Evolutionary conservation across 768 basidiomycete species (phyloP), one percentile per base, ranked within the genome.

Genomic region (Tricholoma terreum): DNA sequence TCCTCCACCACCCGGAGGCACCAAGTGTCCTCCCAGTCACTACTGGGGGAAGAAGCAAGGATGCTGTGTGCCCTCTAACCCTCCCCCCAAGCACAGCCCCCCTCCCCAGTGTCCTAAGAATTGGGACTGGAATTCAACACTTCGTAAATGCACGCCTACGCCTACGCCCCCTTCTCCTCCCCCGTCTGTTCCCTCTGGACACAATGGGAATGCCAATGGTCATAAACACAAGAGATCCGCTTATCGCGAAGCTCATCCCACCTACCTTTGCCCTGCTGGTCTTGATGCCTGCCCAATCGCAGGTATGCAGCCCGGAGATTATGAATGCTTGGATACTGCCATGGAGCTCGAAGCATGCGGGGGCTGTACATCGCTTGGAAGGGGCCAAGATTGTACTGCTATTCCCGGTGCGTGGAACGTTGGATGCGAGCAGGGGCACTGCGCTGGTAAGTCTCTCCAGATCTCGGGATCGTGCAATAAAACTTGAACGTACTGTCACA

Each of bases 301-400:
- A 19, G 77, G 74, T 22, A 61, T 74, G 34, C 69, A 65, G 19
- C 62, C 63, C 42, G 76, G 70, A 31, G 81, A 83, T 55, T 84
- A 76, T 61, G 85, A 88, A 65, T 88, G 85, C 65, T 64, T 92
- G 52, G 87, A 92, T 71, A 79, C 79, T 30, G 62, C 70, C 15
- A 73, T 73, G 43, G 88, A 91, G 58, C 78, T 92, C 46, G 77
- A 83, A 58, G 84, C 85, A 12, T 92, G 90, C 70, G 90, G 90
- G 60, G 90, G 91, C 27, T 92, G 90, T 67, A 70, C 81, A 2
- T 77, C 81, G 15, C 70, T 80, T n/a, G 84, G 83, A 17, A 65
- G 73, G 42, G 90, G 90, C 22, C 73, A 83, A 68, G 87, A 93
- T 69, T 93, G 90, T 70, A 84, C 84, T 15, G 71, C 78, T 45